These are phyloP conservation scores for Licmophora abbreviata DNA, from an alignment of 108 stramenopile species.

Conservation along the genomic window DNA sequence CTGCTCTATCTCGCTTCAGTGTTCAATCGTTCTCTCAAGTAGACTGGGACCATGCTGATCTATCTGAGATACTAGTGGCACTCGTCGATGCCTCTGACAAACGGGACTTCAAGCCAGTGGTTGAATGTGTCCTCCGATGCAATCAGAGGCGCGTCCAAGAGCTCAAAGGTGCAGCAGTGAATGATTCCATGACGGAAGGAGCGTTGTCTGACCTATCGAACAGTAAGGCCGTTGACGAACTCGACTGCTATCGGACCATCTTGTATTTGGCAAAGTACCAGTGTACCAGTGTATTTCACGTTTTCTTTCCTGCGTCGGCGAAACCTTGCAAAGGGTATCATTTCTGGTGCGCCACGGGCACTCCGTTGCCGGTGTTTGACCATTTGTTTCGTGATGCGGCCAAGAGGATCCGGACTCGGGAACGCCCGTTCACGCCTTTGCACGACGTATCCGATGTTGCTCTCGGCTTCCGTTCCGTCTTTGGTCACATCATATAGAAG, in stretches of 20 bases:
- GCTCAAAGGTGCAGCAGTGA: conserved; percentile 14
- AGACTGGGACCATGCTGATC: conserved; percentile 79
- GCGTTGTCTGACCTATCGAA: background rate
- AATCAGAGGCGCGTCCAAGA: conserved; percentile 22
- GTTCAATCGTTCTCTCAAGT: conserved; percentile 54
- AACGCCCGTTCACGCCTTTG: conserved; percentile 20
- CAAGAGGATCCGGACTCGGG: conserved; percentile 27
- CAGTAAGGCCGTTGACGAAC: conserved; percentile 18
- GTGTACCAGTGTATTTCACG: conserved; percentile 67
- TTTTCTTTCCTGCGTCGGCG: conserved; percentile 45
- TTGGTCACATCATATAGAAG: conserved; percentile 73
- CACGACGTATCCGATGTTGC: conserved; percentile 71
- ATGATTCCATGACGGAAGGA: conserved; percentile 20
- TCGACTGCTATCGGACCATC: conserved; percentile 72
- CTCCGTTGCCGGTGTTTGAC: conserved; percentile 75
- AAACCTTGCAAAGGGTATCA: conserved; percentile 84
- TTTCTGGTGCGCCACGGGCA: conserved; percentile 75
- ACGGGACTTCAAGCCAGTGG: conserved; percentile 52
- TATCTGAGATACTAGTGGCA: conserved; percentile 61
- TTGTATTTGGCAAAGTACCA: conserved; percentile 80
- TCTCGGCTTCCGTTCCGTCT: conserved; percentile 74
- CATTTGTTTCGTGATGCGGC: conserved; percentile 73
- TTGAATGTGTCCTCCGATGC: conserved; percentile 53
- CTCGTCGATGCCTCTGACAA: conserved; percentile 81
- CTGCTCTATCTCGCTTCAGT: conserved; percentile 64